A percentile compares a stretch with the other conserved stretches of the same genome.
Conservation (phyloP, 805 yeast species). For the Cyberlindnera meyerae region DNA sequence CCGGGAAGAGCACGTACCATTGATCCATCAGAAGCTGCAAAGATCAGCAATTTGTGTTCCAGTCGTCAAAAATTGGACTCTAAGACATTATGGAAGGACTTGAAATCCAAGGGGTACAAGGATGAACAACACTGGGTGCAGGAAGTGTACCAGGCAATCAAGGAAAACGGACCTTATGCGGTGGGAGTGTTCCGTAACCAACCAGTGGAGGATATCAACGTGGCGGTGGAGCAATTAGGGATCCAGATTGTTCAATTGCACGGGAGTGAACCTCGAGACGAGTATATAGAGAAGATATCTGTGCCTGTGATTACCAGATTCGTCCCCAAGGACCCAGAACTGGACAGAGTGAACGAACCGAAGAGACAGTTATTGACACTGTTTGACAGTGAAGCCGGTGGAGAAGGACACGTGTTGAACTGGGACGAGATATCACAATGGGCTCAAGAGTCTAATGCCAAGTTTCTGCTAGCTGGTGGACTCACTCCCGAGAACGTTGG, state of each 20-base stretch:
- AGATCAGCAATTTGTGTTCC: constrained; percentile 38
- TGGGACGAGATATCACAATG: constrained; percentile 54
- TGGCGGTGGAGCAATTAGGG: constrained; percentile 34
- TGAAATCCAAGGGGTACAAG: too few species aligned
- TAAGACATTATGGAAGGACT: too few species aligned
- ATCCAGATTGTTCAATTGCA: constrained; percentile 86
- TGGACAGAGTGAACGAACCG: constrained; percentile 27
- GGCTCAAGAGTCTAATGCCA: constrained; percentile 23
- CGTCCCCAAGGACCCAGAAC: constrained; percentile 50
- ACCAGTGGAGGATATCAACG: constrained; percentile 53
- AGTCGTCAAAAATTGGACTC: constrained; percentile 6
- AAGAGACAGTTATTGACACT: constrained; percentile 50
- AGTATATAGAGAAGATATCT: constrained; percentile 28
- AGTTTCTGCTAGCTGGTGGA: constrained; percentile 85
- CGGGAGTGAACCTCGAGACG: constrained; percentile 60
- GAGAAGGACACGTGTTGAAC: constrained; percentile 77
- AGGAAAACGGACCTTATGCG: constrained; percentile 52
- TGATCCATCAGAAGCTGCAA: constrained; percentile 38
- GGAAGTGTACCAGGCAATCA: constrained; percentile 22
- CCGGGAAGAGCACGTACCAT: constrained; percentile 78
- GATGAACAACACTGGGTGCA: constrained; percentile 5
- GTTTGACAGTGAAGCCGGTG: constrained; percentile 86
- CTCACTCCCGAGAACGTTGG: constrained; percentile 68
- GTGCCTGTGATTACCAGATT: constrained; percentile 72
- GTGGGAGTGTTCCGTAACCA: constrained; percentile 94